These are phyloP conservation scores for Fusarium illudens DNA, from an alignment of 2,329 filamentous ascomycete genomes.

Conservation along the genomic window DNA sequence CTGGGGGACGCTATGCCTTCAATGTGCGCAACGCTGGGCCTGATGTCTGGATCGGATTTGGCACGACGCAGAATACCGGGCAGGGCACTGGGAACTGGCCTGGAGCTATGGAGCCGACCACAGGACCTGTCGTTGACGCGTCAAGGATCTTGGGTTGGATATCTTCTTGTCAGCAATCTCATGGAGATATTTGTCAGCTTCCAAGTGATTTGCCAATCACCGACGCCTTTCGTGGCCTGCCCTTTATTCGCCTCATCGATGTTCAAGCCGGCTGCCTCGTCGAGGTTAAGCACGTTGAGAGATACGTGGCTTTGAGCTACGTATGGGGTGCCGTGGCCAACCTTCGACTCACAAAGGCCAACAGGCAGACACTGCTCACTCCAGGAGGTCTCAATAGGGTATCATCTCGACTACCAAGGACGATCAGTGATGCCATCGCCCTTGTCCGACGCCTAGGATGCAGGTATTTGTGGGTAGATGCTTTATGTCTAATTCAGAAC, in stretches of 20 bases:
- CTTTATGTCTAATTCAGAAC: slow-evolving; percentile 1
- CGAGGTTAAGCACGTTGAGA: neutral
- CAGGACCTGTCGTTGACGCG: neutral
- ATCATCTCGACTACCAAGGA: neutral
- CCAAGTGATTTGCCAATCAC: neutral
- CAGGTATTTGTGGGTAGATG: slow-evolving; percentile 16
- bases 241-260: slow-evolving; percentile 7
- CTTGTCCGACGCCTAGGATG: neutral
- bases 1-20: neutral
- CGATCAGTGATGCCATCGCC: neutral
- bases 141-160: neutral
- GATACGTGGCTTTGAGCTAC: slow-evolving; percentile 22
- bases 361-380: neutral
- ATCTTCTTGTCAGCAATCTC: neutral
- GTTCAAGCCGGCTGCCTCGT: neutral
- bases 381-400: neutral
- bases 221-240: slow-evolving; percentile 1
- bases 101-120: no score
- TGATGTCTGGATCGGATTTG: neutral
- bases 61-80: no score
- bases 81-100: no score
- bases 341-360: slow-evolving; percentile 13
- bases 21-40: accelerated
- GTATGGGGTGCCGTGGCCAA: slow-evolving; percentile 14
- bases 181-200: neutral